Evolutionary conservation across 345 rosid species (phyloP), one percentile per base, ranked within the genome.

Genomic region (Turnera subulata): DNA sequence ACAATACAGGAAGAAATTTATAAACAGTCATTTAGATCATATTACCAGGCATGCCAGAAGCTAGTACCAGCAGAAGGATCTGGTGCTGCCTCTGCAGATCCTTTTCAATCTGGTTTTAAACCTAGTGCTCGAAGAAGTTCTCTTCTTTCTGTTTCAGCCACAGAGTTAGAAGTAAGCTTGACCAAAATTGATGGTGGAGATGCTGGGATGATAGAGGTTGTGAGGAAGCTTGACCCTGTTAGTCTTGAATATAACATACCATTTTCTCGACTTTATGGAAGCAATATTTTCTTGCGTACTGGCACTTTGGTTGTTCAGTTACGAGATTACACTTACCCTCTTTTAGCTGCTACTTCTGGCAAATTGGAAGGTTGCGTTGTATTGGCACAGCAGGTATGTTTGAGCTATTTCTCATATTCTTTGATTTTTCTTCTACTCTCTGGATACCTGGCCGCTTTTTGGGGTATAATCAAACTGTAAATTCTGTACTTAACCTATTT

Each of bases 81-180:
- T 19, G 97, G 96, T 76, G 90, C 91, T 76, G 90, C 91, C 43
- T 87, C 78, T 73, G 67, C 48, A 60, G 79, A 78, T 59, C 95
- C 96, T 37, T 85, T 89, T 73, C 99, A 93, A 68, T 85, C 94
- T 63, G 96, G 99, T 57, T 93, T 93, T 64, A 85, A 73, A 80
- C 83, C 80, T 44, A 89, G 91, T 73, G 63, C 81, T 65, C 72
- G 75, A 14, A 84, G 97, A 68, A 74, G 80, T 59, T 89, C 92
- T 64, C 82, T 93, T 68, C 76, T 93, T 66, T 84, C 90, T 23
- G 69, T 89, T 71, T 73, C 81, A 71, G 95, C 92, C 38, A 81
- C 99, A 38, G 92, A 93, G n/a, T 85, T 89, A 57, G 90, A 85
- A 71, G 33, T 93, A 62, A 87, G 78, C 77, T 77, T 93, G 77